Evolutionary conservation across 2,329 filamentous ascomycete genomes (phyloP), one percentile per base, ranked within the genome.

Genomic region (Curvularia eragrostidis): DNA sequence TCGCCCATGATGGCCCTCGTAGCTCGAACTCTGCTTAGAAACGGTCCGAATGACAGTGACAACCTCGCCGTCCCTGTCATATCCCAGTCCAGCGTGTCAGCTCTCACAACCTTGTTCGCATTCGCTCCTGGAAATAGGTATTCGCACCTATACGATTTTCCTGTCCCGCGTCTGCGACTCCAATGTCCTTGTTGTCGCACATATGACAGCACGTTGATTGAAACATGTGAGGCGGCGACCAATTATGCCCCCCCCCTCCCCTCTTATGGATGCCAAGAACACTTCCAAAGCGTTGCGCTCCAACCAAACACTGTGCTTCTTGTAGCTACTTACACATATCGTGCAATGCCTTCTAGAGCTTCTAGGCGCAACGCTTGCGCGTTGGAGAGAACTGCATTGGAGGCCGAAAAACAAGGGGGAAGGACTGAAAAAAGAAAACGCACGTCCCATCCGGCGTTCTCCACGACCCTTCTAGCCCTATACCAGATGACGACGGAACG

Each of bases 41-140:
- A 59, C 52, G 56, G 56, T 43, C 56, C 56, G 56, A 59, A 44
- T 56, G 5, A 15, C 9, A 30, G 42, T 24, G 47, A 34, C 43
- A 21, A 30, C 30, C 15, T 26, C 30, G 47, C 39, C 39, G 43
- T 55, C 28, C 39, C 47, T 26, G 46, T 21, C 43, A 44, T n/a
- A n/a, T 38, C 48, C 48, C 23, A 48, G 56, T 36, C 44, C 28
- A 48, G 39, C 41, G 28, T 46, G 44, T 42, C 19, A 56, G 34
- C 52, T 39, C 39, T 49, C 13, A 19, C 15, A 26, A 34, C 30
- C 26, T 56, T 39, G 23, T 52, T 39, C 48, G 46, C 21, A 43
- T 48, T 52, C 49, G 38, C 26, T 41, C 46, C 46, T 36, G 3
- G 28, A 18, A 19, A 36, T 24, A 23, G 46, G 3, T 23, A 5